These are phyloP conservation scores for Microdochium paspali DNA, from an alignment of 2,329 filamentous ascomycete species.

Conservation along the genomic window DNA sequence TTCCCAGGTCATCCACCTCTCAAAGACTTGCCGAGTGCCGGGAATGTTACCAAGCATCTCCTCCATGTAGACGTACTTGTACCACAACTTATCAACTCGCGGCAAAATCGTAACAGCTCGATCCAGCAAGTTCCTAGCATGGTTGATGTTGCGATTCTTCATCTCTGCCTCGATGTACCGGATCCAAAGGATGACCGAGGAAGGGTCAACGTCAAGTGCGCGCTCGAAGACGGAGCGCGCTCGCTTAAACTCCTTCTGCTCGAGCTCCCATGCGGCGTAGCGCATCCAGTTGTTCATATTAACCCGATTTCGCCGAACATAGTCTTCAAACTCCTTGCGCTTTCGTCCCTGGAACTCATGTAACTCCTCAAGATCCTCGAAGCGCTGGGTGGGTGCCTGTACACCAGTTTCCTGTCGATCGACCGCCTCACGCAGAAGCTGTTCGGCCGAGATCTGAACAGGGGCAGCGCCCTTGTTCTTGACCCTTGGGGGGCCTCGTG, in stretches of 20 bases:
- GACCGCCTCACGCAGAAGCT: constrained; percentile 92
- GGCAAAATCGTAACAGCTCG: constrained; percentile 89
- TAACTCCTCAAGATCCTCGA: constrained; percentile 92
- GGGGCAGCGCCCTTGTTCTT: constrained; percentile 97
- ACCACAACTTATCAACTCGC: constrained; percentile 93
- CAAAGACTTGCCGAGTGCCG: constrained; percentile 87
- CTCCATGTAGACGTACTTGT: constrained; percentile 98
- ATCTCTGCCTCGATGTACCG: constrained; percentile 95
- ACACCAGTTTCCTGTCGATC: constrained; percentile 86
- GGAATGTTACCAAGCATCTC: constrained; percentile 93
- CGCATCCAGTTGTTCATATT: constrained; percentile 99
- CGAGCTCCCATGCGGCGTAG: constrained; percentile 94
- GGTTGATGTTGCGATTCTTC: constrained; percentile 91
- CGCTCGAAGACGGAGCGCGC: constrained; percentile 91
- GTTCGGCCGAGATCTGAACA: constrained; percentile 88
- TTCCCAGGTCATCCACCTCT: constrained; percentile 98
- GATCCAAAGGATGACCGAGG: constrained; percentile 80
- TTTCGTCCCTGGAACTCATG: constrained; percentile 97
- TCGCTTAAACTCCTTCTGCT: constrained; percentile 93
- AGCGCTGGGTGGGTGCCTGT: constrained; percentile 86
- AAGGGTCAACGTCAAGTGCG: constrained; percentile 83
- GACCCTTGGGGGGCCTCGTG: constrained; percentile 86
- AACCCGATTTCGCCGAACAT: constrained; percentile 87
- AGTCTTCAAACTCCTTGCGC: constrained; percentile 94
- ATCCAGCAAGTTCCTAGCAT: constrained; percentile 89